Percentiles rank a stretch among this genome's conserved stretches.
phyloP scores from a whole-genome alignment of 1,139 yeast genomes.

The Yamadazyma siamensis region DNA sequence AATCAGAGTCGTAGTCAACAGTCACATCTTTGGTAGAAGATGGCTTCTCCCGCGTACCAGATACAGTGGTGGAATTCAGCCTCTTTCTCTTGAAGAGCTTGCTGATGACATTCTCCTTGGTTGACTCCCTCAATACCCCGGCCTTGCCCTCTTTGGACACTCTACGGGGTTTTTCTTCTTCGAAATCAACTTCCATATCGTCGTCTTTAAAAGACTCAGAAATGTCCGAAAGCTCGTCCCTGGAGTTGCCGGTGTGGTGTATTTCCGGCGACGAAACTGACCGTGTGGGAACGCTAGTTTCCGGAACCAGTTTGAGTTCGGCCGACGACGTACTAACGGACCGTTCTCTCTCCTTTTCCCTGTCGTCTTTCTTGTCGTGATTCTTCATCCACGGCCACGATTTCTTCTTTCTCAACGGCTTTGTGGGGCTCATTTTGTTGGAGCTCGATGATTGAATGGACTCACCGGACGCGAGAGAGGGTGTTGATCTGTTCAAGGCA shows the following conservation, averaged over 20 bases:
- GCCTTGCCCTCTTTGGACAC: background rate
- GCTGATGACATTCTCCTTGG: constrained; percentile 36
- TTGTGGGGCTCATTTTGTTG: constrained; percentile 9
- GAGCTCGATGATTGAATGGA: constrained; percentile 5
- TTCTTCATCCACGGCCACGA: constrained; percentile 17
- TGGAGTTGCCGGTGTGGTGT: constrained; percentile 3
- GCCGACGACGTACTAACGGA: constrained; percentile 14
- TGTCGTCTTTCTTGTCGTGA: constrained; percentile 4
- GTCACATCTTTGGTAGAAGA: constrained; percentile 19
- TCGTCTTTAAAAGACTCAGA: too few species aligned
- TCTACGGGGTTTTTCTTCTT: background rate
- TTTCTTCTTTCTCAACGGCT: constrained; percentile 14
- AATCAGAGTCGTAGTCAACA: constrained; percentile 30
- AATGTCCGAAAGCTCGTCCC: background rate
- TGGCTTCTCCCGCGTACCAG: constrained; percentile 1
- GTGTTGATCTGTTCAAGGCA: constrained; percentile 8
- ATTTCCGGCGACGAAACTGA: constrained; percentile 16
- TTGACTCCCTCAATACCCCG: background rate
- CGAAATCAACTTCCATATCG: background rate
- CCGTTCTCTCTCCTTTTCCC: constrained; percentile 8
- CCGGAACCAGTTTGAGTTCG: constrained; percentile 12
- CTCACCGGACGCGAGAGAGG: constrained; percentile 11
- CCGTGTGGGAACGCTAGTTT: constrained; percentile 6
- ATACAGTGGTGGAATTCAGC: constrained; percentile 14
- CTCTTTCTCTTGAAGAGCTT: constrained; percentile 45